Conservation (phyloP, 164 flowering plant genomes). For the Macadamia tetraphylla region DNA sequence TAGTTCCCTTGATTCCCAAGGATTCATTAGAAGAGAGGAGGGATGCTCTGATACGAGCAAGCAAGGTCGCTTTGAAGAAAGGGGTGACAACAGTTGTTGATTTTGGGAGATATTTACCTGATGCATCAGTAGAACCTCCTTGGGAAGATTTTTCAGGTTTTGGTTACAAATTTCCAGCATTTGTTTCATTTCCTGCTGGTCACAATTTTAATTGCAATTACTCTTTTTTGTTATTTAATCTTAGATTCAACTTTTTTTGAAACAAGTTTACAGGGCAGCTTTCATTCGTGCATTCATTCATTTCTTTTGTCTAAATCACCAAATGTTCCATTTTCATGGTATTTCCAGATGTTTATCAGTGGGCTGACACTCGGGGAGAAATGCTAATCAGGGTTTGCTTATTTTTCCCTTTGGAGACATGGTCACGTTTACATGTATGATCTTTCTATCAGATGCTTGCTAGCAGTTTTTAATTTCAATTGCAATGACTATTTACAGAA, state of each 20-base stretch:
- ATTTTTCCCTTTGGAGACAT: conserved; percentile 87
- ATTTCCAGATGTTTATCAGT: conserved; percentile 69
- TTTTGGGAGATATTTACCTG: conserved; percentile 90
- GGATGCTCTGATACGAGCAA: conserved; percentile 79
- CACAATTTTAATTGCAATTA: too few species aligned
- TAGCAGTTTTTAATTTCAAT: not conserved
- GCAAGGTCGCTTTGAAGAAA: conserved; percentile 59
- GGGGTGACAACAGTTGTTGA: conserved; percentile 98
- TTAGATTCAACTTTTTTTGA: too few species aligned
- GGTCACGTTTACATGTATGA: conserved; percentile 73
- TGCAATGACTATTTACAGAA: not conserved
- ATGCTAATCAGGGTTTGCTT: conserved; percentile 82
- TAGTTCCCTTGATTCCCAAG: conserved; percentile 53
- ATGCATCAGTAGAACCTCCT: conserved; percentile 43
- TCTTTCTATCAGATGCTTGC: conserved; percentile 2
- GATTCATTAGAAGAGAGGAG: conserved; percentile 70
- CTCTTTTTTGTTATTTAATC: too few species aligned
- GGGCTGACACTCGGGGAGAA: conserved; percentile 67
- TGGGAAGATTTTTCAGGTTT: conserved; percentile 96
- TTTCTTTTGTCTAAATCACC: conserved; percentile 5
- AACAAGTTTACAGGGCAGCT: too few species aligned
- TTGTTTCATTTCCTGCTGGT: too few species aligned
- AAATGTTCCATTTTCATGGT: not conserved
- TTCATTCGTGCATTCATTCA: not conserved
- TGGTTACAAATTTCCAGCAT: not conserved